Conservation (phyloP, 2,329 filamentous ascomycete species). For the Tolypocladium guangdongense region DNA sequence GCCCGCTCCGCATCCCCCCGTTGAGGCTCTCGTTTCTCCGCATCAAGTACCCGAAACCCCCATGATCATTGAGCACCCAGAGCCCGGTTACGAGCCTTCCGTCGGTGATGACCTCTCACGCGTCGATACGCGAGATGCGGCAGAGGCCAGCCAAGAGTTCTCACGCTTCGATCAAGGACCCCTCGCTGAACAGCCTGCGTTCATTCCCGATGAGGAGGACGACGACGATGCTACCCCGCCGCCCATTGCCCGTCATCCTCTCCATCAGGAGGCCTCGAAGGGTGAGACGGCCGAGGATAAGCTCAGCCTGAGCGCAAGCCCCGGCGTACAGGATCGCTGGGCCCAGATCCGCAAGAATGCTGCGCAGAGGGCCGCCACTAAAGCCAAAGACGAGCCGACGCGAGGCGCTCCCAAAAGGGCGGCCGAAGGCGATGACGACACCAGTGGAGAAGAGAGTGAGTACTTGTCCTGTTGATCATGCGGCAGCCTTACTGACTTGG, state of each 20-base stretch:
- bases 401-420: slow-evolving; percentile 44
- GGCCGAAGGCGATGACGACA: slow-evolving; percentile 66
- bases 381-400: slow-evolving; percentile 52
- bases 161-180: slow-evolving; percentile 80
- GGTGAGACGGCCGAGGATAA: slow-evolving; percentile 19
- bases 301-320: slow-evolving; percentile 21
- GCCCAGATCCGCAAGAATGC: slow-evolving; percentile 94
- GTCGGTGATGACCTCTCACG: slow-evolving; percentile 38
- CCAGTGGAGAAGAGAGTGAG: slow-evolving; percentile 91
- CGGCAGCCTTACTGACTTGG: slow-evolving; percentile 10
- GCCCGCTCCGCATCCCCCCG: neutral
- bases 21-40: neutral
- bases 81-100: slow-evolving; percentile 9
- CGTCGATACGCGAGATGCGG: slow-evolving; percentile 46
- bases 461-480: slow-evolving; percentile 14
- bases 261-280: slow-evolving; percentile 11
- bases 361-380: slow-evolving; percentile 61
- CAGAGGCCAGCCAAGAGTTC: slow-evolving; percentile 49
- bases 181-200: slow-evolving; percentile 75
- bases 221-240: slow-evolving; percentile 39
- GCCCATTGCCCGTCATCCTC: slow-evolving; percentile 36
- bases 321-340: slow-evolving; percentile 64
- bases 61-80: neutral
- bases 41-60: neutral
- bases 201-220: slow-evolving; percentile 51